phyloP scores from a whole-genome alignment of 176 grass and related monocot species.

The Rhynchospora breviuscula region DNA sequence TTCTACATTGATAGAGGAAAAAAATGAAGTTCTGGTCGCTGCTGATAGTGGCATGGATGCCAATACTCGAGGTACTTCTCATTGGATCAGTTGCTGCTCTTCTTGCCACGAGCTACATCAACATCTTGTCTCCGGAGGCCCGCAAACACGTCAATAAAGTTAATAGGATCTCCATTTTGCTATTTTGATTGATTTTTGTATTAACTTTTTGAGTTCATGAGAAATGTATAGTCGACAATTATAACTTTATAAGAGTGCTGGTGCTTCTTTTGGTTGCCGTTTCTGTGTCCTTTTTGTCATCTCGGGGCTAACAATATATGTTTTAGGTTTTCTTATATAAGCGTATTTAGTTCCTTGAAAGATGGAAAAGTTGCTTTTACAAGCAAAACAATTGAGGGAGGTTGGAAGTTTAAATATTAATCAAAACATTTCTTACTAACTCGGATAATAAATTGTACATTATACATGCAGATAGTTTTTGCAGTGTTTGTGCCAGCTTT shows the following conservation, averaged over 20 bases:
- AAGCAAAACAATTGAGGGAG: background rate
- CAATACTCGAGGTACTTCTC: constrained; percentile 46
- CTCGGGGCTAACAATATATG: constrained; percentile 7
- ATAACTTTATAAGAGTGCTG: background rate
- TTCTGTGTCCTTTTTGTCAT: constrained; percentile 1
- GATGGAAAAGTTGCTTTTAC: background rate
- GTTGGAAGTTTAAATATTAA: background rate
- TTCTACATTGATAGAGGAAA: background rate
- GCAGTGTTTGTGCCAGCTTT: constrained; percentile 44
- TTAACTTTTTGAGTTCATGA: background rate
- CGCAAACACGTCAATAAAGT: constrained; percentile 51
- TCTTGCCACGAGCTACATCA: constrained; percentile 27
- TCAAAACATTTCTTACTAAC: background rate
- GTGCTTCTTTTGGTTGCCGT: background rate
- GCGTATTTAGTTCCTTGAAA: background rate
- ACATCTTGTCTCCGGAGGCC: constrained; percentile 30
- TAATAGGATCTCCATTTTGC: background rate
- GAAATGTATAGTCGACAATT: background rate
- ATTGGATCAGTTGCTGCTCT: constrained; percentile 34
- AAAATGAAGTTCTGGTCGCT: constrained; percentile 44
- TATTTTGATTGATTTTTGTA: background rate
- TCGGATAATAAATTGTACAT: background rate
- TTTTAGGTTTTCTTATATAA: background rate
- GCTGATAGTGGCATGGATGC: constrained; percentile 36
- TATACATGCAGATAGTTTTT: background rate